phyloP scores from a whole-genome alignment of 345 rosid species.

The Carallia pectinifolia region DNA sequence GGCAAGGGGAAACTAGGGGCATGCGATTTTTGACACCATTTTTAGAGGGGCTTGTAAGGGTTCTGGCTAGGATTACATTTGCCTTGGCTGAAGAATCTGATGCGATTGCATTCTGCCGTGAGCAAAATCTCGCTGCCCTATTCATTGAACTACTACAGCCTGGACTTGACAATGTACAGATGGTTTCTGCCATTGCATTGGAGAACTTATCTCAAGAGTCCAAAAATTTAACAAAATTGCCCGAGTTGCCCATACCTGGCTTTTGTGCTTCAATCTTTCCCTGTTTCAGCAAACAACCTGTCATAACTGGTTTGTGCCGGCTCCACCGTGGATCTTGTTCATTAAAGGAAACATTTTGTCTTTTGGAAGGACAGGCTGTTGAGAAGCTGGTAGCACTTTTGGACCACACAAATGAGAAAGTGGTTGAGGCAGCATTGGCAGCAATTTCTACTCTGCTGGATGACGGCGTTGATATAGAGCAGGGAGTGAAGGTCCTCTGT shows the following conservation, averaged over 20 bases:
- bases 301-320: conserved; percentile 65
- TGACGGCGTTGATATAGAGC: conserved; percentile 69
- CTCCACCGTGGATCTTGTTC: conserved; percentile 85
- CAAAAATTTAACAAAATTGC: conserved; percentile 64
- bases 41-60: conserved; percentile 73
- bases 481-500: conserved; percentile 56
- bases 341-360: conserved; percentile 73
- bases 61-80: conserved; percentile 77
- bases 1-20: conserved; percentile 69
- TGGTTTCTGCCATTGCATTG: conserved; percentile 77
- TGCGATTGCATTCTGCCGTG: conserved; percentile 64
- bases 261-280: conserved; percentile 63
- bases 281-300: conserved; percentile 63
- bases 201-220: conserved; percentile 89
- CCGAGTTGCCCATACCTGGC: conserved; percentile 64
- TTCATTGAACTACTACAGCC: conserved; percentile 76
- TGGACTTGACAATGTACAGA: conserved; percentile 72
- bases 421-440: conserved; percentile 86
- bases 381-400: conserved; percentile 80
- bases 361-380: conserved; percentile 82
- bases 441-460: conserved; percentile 85
- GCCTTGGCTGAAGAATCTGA: conserved; percentile 63
- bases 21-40: conserved; percentile 71
- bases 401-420: conserved; percentile 86
- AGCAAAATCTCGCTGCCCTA: conserved; percentile 54